These are phyloP conservation scores for Cryphonectria japonica DNA, from an alignment of 2,329 filamentous ascomycete species.

Conservation along the genomic window DNA sequence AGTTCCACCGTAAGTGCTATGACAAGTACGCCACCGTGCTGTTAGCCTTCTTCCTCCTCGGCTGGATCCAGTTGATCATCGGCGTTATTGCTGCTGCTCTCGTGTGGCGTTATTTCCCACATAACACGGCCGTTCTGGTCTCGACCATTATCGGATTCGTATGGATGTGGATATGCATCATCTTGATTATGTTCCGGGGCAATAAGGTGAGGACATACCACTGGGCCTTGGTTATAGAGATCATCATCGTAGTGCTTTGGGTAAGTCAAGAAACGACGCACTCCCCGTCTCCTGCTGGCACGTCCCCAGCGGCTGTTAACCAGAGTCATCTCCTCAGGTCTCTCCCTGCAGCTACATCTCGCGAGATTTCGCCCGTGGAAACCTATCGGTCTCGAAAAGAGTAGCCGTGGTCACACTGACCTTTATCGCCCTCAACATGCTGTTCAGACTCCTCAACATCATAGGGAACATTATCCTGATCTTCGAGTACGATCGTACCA, in stretches of 20 bases:
- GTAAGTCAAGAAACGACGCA: conserved; percentile 14
- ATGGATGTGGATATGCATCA: conserved; percentile 41
- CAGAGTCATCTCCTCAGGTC: conserved; percentile 33
- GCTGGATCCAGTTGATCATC: conserved; percentile 43
- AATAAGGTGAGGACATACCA: conserved; percentile 45
- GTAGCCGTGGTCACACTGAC: conserved; percentile 24
- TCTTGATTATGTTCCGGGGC: conserved; percentile 41
- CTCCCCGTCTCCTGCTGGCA: conserved; percentile 30
- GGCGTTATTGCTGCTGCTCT: conserved; percentile 41
- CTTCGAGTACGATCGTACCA: conserved; percentile 45
- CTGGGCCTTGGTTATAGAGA: conserved; percentile 43
- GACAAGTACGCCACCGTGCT: conserved; percentile 43
- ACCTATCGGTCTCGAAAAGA: not conserved
- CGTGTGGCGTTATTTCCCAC: conserved; percentile 41
- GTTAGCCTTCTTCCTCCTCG: conserved; percentile 44
- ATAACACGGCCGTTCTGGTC: conserved; percentile 38
- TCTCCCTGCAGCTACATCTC: conserved; percentile 36
- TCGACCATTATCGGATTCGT: conserved; percentile 46
- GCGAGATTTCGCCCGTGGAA: conserved; percentile 19
- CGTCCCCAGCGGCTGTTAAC: conserved; percentile 1
- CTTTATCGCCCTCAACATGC: conserved; percentile 33
- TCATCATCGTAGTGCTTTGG: conserved; percentile 41
- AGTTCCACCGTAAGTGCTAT: conserved; percentile 48
- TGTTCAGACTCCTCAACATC: conserved; percentile 44
- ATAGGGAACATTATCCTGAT: conserved; percentile 44